These are phyloP conservation scores for Telfairia occidentalis DNA, from an alignment of 331 rosid species.

Conservation along the genomic window DNA sequence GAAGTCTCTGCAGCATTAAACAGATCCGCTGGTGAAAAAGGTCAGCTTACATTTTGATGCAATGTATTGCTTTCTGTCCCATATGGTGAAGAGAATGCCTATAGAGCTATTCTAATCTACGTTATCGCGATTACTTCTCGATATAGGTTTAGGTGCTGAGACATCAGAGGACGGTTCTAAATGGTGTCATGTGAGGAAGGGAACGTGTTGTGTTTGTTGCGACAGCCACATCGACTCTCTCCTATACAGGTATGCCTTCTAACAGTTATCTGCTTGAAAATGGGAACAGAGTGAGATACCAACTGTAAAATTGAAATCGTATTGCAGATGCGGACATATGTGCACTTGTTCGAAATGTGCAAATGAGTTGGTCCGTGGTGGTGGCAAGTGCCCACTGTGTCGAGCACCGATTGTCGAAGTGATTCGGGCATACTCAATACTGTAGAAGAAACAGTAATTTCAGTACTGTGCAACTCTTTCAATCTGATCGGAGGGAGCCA, in stretches of 20 bases:
- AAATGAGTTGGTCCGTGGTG: conserved; percentile 82
- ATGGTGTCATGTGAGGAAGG: conserved; percentile 97
- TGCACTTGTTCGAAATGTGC: conserved; percentile 99
- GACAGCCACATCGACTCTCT: conserved; percentile 94
- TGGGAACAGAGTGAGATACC: background rate
- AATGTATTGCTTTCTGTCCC: background rate
- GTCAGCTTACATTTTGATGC: conserved; percentile 20
- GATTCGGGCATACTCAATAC: conserved; percentile 94
- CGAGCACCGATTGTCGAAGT: conserved; percentile 97
- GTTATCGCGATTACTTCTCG: background rate
- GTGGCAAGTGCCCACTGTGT: conserved; percentile 97
- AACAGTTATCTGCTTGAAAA: background rate
- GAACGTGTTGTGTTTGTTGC: conserved; percentile 98
- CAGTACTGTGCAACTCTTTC: background rate
- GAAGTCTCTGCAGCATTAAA: conserved; percentile 97
- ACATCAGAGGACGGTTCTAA: conserved; percentile 93
- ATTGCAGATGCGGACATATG: conserved; percentile 95
- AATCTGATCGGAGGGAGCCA: background rate
- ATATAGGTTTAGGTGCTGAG: conserved; percentile 61
- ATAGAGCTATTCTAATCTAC: background rate
- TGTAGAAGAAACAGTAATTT: conserved; percentile 34
- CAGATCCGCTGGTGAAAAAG: conserved; percentile 72
- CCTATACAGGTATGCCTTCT: conserved; percentile 63
- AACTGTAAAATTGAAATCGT: background rate
- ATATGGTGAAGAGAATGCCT: background rate